Evolutionary conservation across 345 rosid species (phyloP).

Genomic region (Arabis alpina): DNA sequence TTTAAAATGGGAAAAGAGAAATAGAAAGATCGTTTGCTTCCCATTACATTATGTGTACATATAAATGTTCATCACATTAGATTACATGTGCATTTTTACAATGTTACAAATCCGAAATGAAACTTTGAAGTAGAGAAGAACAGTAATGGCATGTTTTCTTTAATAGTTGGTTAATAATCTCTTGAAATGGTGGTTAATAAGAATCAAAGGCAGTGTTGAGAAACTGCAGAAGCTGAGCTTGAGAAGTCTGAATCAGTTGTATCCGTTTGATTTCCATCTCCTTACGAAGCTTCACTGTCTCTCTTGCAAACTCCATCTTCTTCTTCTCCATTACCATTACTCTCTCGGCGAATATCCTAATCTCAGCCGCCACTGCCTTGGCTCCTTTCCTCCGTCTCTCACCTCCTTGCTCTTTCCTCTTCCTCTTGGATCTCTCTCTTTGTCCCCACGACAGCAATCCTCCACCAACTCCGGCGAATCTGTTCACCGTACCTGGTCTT

Average conservation of each 20-base stretch:
- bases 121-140: neutral
- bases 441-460: constrained; percentile 39
- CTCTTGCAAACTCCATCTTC: constrained; percentile 71
- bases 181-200: neutral
- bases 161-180: constrained; percentile 1
- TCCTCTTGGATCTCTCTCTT: constrained; percentile 41
- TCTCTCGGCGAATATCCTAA: constrained; percentile 63
- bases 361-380: constrained; percentile 56
- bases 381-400: constrained; percentile 42
- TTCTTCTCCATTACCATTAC: constrained; percentile 62
- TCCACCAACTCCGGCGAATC: constrained; percentile 50
- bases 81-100: constrained; percentile 7
- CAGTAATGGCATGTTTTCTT: neutral
- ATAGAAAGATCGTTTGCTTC: neutral
- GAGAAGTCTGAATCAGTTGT: constrained; percentile 59
- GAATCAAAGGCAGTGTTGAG: constrained; percentile 48
- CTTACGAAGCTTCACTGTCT: constrained; percentile 57
- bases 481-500: constrained; percentile 55
- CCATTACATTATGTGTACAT: neutral
- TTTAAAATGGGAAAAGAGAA: constrained; percentile 12
- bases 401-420: constrained; percentile 30
- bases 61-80: neutral
- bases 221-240: constrained; percentile 58
- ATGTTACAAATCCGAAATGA: constrained; percentile 16
- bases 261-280: constrained; percentile 73